Evolutionary conservation across 306 rosid species (phyloP).

Genomic region (Bauhinia variegata): DNA sequence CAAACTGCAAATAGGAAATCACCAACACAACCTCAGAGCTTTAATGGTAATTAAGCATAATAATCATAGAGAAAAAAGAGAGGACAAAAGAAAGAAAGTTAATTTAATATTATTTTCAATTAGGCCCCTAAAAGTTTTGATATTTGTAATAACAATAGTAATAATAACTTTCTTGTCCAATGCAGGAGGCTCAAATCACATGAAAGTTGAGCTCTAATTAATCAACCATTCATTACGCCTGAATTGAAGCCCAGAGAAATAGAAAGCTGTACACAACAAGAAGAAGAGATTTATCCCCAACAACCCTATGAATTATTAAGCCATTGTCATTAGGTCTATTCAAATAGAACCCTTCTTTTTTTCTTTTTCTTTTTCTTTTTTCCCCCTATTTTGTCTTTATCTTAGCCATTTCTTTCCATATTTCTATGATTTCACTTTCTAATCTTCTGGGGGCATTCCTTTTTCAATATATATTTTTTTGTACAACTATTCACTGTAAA

Average conservation of each 20-base stretch:
- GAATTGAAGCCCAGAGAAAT: conserved; percentile 48
- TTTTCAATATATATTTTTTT: conserved; percentile 35
- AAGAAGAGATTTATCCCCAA: conserved; percentile 50
- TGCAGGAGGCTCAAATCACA: conserved; percentile 83
- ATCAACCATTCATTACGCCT: conserved; percentile 50
- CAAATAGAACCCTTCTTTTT: conserved; percentile 44
- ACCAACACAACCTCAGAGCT: conserved; percentile 55
- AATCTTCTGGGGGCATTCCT: conserved; percentile 46
- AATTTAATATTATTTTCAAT: conserved; percentile 40
- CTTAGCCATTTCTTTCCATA: conserved; percentile 23
- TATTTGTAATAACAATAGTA: conserved; percentile 16
- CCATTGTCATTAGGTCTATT: conserved; percentile 50
- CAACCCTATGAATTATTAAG: conserved; percentile 51
- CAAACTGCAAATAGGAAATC: conserved; percentile 59
- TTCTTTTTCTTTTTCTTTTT: no score
- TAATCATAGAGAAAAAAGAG: conserved; percentile 3
- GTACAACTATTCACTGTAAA: conserved; percentile 65
- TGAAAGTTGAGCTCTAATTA: conserved; percentile 86
- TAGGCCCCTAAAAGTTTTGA: conserved; percentile 27
- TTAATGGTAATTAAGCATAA: conserved; percentile 52
- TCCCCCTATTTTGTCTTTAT: conserved; percentile 39
- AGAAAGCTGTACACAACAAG: conserved; percentile 62
- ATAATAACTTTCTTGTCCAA: conserved; percentile 5
- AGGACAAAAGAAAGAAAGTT: no score
- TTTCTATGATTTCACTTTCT: conserved; percentile 51